A percentile compares a stretch with the other conserved stretches of the same genome.
Conservation (phyloP, 768 basidiomycete genomes). For the Naganishia antarctica region DNA sequence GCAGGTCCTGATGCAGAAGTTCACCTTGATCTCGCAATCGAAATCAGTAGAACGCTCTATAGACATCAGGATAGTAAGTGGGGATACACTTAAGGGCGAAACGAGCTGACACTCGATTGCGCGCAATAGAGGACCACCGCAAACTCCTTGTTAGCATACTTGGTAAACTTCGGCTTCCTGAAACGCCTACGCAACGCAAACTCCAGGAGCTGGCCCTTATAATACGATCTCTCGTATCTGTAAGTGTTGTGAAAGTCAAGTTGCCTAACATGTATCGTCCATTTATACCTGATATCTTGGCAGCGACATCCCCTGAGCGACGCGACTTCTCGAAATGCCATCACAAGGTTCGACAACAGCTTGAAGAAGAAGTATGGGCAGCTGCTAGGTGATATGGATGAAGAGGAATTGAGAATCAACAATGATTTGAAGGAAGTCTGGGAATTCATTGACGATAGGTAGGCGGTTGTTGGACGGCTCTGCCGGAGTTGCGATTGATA, state of each 20-base stretch:
- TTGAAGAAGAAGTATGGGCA: slow-evolving; percentile 68
- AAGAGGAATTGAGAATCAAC: slow-evolving; percentile 31
- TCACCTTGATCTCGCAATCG: slow-evolving; percentile 61
- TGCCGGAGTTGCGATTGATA: not conserved
- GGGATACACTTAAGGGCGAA: no score
- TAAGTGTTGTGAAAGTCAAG: slow-evolving; percentile 46
- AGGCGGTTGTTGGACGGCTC: slow-evolving; percentile 13
- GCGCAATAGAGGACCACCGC: slow-evolving; percentile 57
- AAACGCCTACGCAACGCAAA: slow-evolving; percentile 64
- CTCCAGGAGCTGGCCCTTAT: slow-evolving; percentile 57
- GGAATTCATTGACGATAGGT: slow-evolving; percentile 38
- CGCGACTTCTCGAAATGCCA: slow-evolving; percentile 61
- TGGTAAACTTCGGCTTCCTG: slow-evolving; percentile 62
- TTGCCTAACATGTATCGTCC: not conserved
- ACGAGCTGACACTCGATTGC: not conserved
- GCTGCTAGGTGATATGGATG: slow-evolving; percentile 64
- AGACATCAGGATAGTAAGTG: slow-evolving; percentile 57
- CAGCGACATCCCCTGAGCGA: slow-evolving; percentile 63
- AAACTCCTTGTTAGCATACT: slow-evolving; percentile 64
- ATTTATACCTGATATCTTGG: not conserved
- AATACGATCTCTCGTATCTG: slow-evolving; percentile 59
- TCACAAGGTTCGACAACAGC: slow-evolving; percentile 63
- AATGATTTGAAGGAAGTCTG: slow-evolving; percentile 33
- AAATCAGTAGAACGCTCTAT: slow-evolving; percentile 57
- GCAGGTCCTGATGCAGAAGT: slow-evolving; percentile 49